These are phyloP conservation scores for Strobilomyces dryophilus DNA, from an alignment of 768 basidiomycete species.

Conservation along the genomic window DNA sequence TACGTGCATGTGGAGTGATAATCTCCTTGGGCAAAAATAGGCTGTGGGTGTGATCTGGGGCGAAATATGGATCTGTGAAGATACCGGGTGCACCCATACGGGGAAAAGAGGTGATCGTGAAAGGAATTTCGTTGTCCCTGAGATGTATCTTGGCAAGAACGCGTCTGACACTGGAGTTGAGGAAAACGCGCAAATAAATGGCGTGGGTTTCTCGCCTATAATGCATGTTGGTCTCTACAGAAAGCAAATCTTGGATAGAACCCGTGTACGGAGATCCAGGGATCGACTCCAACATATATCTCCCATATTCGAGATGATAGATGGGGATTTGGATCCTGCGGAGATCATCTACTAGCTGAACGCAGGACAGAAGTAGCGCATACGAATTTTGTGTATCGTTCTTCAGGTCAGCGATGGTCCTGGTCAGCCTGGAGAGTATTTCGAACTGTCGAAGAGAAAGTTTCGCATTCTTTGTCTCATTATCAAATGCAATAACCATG, in stretches of 20 bases:
- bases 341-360: background rate
- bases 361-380: conserved; percentile 22
- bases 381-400: conserved; percentile 50
- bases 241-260: conserved; percentile 79
- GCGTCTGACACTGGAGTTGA: conserved; percentile 55
- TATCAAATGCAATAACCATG: conserved; percentile 86
- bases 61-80: conserved; percentile 88
- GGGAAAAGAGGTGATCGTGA: conserved; percentile 95
- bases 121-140: conserved; percentile 78
- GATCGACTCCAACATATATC: conserved; percentile 98
- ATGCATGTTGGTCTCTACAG: conserved; percentile 93
- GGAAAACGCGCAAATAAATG: background rate
- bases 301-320: conserved; percentile 97
- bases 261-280: conserved; percentile 95
- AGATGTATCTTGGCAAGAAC: conserved; percentile 80
- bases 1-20: conserved; percentile 95
- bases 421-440: conserved; percentile 75
- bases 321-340: conserved; percentile 72
- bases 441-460: conserved; percentile 94
- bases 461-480: conserved; percentile 72
- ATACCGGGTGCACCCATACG: conserved; percentile 82
- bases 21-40: conserved; percentile 94
- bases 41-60: conserved; percentile 75
- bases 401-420: conserved; percentile 63
- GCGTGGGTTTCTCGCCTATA: conserved; percentile 56